phyloP scores from a whole-genome alignment of 2,329 filamentous ascomycete genomes.

The Botrytis deweyae region DNA sequence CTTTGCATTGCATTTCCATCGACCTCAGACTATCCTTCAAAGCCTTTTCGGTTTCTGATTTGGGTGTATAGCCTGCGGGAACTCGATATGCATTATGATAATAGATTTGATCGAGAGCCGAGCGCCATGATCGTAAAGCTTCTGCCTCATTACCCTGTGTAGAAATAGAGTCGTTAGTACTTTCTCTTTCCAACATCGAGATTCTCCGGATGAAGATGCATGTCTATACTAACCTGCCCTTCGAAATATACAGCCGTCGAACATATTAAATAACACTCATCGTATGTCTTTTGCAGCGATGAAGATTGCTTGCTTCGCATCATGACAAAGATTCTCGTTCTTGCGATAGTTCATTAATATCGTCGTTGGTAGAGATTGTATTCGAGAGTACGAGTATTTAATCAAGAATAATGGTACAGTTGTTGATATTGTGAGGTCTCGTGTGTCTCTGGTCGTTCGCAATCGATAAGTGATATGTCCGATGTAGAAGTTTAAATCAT shows the following conservation, averaged over 20 bases:
- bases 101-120: conserved; percentile 83
- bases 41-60: conserved; percentile 79
- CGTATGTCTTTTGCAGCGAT: conserved; percentile 93
- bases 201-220: neutral
- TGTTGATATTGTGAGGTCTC: conserved; percentile 7
- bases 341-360: conserved; percentile 5
- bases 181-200: neutral
- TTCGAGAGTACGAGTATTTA: neutral
- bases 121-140: conserved; percentile 86
- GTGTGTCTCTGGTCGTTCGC: conserved; percentile 3
- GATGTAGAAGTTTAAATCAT: conserved; percentile 10
- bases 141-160: conserved; percentile 83
- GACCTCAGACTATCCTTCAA: conserved; percentile 77
- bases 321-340: conserved; percentile 32
- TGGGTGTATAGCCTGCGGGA: conserved; percentile 65
- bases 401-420: neutral
- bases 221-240: conserved; percentile 62
- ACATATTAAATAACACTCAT: conserved; percentile 92
- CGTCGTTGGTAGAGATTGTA: neutral
- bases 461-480: conserved; percentile 7
- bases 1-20: conserved; percentile 88
- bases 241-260: conserved; percentile 97
- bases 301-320: conserved; percentile 62
- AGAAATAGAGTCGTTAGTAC: neutral
- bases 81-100: conserved; percentile 78